A percentile compares a stretch with the other conserved stretches of the same genome.
Conservation (phyloP, 2,329 filamentous ascomycete genomes). For the Colletotrichum sp. region DNA sequence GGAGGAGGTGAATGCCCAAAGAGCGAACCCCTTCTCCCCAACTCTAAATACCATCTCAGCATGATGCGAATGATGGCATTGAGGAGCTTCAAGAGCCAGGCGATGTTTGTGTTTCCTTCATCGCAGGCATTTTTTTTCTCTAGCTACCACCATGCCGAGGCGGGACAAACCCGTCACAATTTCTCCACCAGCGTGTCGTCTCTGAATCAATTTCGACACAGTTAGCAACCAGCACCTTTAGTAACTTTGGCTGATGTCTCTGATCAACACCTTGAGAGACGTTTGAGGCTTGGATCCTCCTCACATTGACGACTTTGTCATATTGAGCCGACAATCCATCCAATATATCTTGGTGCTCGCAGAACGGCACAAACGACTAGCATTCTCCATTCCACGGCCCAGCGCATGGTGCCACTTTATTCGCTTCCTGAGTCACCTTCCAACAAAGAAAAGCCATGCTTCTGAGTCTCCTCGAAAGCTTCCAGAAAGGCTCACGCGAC, state of each 20-base stretch:
- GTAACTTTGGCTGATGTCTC: background rate
- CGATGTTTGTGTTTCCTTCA: background rate
- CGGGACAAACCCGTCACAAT: background rate
- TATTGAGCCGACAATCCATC: background rate
- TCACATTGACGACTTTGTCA: background rate
- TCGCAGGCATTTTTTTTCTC: background rate
- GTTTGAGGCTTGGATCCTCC: background rate
- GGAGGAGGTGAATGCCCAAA: constrained; percentile 10
- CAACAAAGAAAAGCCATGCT: background rate
- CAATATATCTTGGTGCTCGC: background rate
- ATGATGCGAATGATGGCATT: background rate
- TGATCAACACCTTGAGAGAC: background rate
- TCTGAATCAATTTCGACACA: background rate
- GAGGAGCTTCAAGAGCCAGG: background rate
- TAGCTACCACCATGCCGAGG: background rate
- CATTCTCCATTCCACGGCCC: background rate
- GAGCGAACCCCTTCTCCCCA: background rate
- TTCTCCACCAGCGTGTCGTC: background rate
- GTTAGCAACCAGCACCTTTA: background rate
- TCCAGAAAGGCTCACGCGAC: fast-evolving
- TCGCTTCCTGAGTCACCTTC: background rate
- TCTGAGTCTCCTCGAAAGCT: background rate
- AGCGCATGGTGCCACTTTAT: background rate
- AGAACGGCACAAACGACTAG: background rate
- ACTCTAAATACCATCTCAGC: background rate